Conservation (phyloP, 2,329 filamentous ascomycete genomes). For the Diaporthe longicolla region DNA sequence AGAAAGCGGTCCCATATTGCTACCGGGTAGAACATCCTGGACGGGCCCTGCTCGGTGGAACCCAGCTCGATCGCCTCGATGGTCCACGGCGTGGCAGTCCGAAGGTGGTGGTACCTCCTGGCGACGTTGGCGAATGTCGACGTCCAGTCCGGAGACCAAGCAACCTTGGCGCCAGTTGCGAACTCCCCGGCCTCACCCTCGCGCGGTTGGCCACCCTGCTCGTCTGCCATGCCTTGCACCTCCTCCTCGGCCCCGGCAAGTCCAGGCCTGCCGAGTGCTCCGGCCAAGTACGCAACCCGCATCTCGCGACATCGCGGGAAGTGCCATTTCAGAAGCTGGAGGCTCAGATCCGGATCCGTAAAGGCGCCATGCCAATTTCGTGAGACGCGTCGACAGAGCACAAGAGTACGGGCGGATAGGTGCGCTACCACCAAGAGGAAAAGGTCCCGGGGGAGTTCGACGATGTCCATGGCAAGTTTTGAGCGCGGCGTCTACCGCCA, state of each 20-base stretch:
- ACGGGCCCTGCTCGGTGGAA: slow-evolving; percentile 42
- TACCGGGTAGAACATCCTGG: slow-evolving; percentile 51
- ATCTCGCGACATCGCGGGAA: slow-evolving; percentile 69
- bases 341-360: slow-evolving; percentile 60
- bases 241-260: slow-evolving; percentile 35
- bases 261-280: slow-evolving; percentile 40
- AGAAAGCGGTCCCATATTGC: slow-evolving; percentile 62
- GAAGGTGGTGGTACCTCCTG: slow-evolving; percentile 68
- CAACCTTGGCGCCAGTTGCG: neutral
- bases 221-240: neutral
- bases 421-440: slow-evolving; percentile 67
- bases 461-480: slow-evolving; percentile 52
- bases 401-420: slow-evolving; percentile 64
- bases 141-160: slow-evolving; percentile 53
- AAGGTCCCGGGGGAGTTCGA: slow-evolving; percentile 68
- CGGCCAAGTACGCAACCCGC: slow-evolving; percentile 52
- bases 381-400: slow-evolving; percentile 67
- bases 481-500: too few species aligned
- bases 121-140: slow-evolving; percentile 64
- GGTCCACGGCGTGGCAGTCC: slow-evolving; percentile 60
- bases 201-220: neutral
- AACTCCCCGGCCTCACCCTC: neutral
- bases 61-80: slow-evolving; percentile 60
- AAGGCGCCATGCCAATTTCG: slow-evolving; percentile 65
- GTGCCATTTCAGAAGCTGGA: slow-evolving; percentile 62